Evolutionary conservation across 2,329 filamentous ascomycete species (phyloP).

Genomic region (Aotearoamyces nothofagi): DNA sequence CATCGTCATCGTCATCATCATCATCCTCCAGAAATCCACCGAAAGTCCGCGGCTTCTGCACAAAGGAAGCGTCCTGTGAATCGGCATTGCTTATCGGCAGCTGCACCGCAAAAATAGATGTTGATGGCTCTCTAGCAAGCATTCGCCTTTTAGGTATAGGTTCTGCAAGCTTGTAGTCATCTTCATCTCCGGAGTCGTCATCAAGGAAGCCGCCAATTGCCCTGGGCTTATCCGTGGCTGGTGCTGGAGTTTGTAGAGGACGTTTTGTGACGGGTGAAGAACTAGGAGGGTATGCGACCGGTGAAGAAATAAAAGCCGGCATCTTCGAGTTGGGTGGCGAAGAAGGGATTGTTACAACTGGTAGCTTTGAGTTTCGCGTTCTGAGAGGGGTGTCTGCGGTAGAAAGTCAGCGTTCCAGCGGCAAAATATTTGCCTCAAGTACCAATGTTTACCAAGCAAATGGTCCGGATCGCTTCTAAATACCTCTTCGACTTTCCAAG

Average conservation of each 20-base stretch:
- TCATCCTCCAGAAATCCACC: conserved; percentile 8
- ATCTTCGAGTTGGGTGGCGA: conserved; percentile 29
- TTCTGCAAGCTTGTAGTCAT: conserved; percentile 14
- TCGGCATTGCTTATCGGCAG: conserved; percentile 1
- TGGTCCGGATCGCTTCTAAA: conserved; percentile 33
- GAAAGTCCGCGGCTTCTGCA: conserved; percentile 2
- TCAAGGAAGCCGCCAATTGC: conserved; percentile 27
- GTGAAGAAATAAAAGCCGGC: conserved; percentile 44
- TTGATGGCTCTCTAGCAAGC: too few relatives aligned
- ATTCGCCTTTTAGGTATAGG: neutral
- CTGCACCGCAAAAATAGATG: too few relatives aligned
- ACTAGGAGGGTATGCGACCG: conserved; percentile 24
- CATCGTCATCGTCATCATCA: conserved; percentile 4
- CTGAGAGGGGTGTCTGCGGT: conserved; percentile 11
- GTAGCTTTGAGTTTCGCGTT: conserved; percentile 4
- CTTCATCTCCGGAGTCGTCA: conserved; percentile 26
- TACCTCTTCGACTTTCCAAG: conserved; percentile 27
- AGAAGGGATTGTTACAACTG: conserved; percentile 13
- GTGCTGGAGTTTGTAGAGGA: conserved; percentile 19
- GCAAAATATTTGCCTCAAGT: neutral
- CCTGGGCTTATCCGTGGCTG: conserved; percentile 19
- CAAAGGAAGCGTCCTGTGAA: neutral
- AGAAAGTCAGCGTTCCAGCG: conserved; percentile 8
- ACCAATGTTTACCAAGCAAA: conserved; percentile 11
- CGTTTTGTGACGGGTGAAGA: conserved; percentile 23